Base-by-base conservation (phyloP, 176 grass and related monocot genomes). In the Zea luxurians region DNA sequence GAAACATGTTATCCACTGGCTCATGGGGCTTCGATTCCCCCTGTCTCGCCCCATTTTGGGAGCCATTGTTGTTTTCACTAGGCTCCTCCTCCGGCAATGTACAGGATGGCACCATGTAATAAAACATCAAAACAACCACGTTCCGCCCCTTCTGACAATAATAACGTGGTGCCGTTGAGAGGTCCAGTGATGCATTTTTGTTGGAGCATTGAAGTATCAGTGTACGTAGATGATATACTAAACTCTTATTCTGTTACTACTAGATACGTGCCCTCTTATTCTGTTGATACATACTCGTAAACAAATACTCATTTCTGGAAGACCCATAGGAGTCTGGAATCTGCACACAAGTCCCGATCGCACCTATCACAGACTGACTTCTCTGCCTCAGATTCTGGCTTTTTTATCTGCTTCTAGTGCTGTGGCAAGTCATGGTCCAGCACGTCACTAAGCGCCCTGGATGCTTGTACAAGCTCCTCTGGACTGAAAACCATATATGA, bases 401-500 rank as follows among this genome's bases (percentile, higher is more conserved):
- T 27, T 15, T 88, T 86, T 68, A 83, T 91, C 48, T 90, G 82
- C 40, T 86, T 84, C 84, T 86, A 85, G 75, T 93, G 5, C 46
- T 90, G 82, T 17, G 89, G 91, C 73, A 93, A 80, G 84, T 97
- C 94, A 41, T 80, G 74, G 61, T 93, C 91, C 35, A 97, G 71
- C 15, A 93, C 94, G 80, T 91, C 87, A 57, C 77, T 83, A 16
- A 93, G 64, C 13, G 89, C 91, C 77, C 82, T 97, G 8, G 94
- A 93, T 74, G 91, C 94, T 74, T 91, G 89, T 42, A 68, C 77
- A 58, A 97, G 89, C 77, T 97, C 94, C 82, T 92, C 87, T 0
- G 74, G 44, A 73, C 94, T 97, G 86, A 66, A 86, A 70, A 58
- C n/a, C 71, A 64, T 4, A 40, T 40, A 87, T n/a, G 11, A 72